These are phyloP conservation scores for Remersonia thermophila DNA, from an alignment of 2,329 filamentous ascomycete species.

Conservation along the genomic window DNA sequence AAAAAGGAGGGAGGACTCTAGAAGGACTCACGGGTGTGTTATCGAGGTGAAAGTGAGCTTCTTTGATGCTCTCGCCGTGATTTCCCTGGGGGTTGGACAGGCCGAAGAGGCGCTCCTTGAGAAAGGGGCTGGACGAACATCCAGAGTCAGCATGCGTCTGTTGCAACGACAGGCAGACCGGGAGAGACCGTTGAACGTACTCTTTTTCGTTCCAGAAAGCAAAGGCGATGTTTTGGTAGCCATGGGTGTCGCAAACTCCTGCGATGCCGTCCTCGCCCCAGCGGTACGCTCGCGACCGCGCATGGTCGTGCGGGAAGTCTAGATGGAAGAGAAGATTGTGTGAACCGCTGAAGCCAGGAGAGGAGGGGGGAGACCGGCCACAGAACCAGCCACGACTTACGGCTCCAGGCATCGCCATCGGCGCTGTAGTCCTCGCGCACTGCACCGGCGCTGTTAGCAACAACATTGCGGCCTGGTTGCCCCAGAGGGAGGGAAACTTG, in stretches of 20 bases:
- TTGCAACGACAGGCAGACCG: too few relatives aligned
- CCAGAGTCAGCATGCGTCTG: conserved; percentile 28
- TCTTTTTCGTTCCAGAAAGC: conserved; percentile 97
- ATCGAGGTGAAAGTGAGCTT: conserved; percentile 91
- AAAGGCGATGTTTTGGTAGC: conserved; percentile 84
- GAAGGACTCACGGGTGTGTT: conserved; percentile 62
- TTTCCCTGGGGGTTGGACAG: conserved; percentile 94
- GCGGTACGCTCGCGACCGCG: conserved; percentile 75
- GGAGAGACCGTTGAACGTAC: conserved; percentile 33
- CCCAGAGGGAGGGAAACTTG: conserved; percentile 30
- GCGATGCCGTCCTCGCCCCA: conserved; percentile 98
- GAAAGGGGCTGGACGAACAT: conserved; percentile 58
- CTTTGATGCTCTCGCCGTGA: conserved; percentile 93
- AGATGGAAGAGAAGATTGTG: too few relatives aligned
- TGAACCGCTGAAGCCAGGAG: too few relatives aligned
- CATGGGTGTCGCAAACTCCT: conserved; percentile 83
- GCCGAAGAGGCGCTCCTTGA: conserved; percentile 92
- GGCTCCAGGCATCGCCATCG: conserved; percentile 90
- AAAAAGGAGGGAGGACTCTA: background rate
- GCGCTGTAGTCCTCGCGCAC: conserved; percentile 85
- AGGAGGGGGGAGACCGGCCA: too few relatives aligned
- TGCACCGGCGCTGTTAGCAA: conserved; percentile 24
- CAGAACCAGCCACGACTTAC: too few relatives aligned
- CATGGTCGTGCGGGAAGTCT: conserved; percentile 93
- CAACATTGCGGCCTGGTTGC: background rate